Percentiles rank a stretch among this genome's conserved stretches.
Evolutionary conservation across 139 green algal genomes (phyloP).

Genomic region (Coelastrella sp.): DNA sequence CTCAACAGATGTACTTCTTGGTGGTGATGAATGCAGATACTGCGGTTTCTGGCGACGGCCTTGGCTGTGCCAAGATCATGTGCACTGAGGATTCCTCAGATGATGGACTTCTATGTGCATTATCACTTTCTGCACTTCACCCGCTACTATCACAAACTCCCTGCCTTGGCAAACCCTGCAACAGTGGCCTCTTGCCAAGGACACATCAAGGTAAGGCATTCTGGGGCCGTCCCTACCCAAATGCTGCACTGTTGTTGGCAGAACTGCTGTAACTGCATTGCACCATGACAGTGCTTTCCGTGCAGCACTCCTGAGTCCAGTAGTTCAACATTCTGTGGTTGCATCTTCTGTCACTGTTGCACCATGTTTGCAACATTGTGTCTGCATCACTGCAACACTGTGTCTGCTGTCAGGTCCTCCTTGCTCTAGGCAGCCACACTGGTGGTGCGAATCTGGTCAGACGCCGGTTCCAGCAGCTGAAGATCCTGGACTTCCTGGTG

Average conservation of each 20-base stretch:
- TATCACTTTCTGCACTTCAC: slow-evolving; percentile 46
- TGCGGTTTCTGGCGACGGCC: slow-evolving; percentile 15
- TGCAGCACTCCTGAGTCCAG: no score
- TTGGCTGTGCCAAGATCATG: slow-evolving; percentile 22
- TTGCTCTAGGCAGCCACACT: slow-evolving; percentile 17
- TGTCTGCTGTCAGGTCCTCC: slow-evolving; percentile 11
- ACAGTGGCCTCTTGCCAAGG: slow-evolving; percentile 27
- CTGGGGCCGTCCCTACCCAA: neutral
- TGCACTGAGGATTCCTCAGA: neutral
- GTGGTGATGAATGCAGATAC: slow-evolving; percentile 19
- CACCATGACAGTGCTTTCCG: neutral
- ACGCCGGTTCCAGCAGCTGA: slow-evolving; percentile 39
- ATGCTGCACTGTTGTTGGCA: neutral
- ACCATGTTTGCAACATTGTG: neutral
- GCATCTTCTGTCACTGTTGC: neutral
- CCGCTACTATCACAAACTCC: slow-evolving; percentile 28
- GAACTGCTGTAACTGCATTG: neutral
- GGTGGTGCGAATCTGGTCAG: slow-evolving; percentile 17
- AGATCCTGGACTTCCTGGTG: slow-evolving; percentile 24
- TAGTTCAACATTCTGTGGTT: no score
- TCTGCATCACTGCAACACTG: neutral
- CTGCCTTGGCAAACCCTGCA: neutral
- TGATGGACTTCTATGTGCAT: slow-evolving; percentile 39
- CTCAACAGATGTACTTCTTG: neutral
- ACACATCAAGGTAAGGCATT: slow-evolving; percentile 35